Percentiles rank a stretch among this genome's conserved stretches.
Evolutionary conservation across 805 yeast species (phyloP).

Genomic region (Saccharomyces mikatae): DNA sequence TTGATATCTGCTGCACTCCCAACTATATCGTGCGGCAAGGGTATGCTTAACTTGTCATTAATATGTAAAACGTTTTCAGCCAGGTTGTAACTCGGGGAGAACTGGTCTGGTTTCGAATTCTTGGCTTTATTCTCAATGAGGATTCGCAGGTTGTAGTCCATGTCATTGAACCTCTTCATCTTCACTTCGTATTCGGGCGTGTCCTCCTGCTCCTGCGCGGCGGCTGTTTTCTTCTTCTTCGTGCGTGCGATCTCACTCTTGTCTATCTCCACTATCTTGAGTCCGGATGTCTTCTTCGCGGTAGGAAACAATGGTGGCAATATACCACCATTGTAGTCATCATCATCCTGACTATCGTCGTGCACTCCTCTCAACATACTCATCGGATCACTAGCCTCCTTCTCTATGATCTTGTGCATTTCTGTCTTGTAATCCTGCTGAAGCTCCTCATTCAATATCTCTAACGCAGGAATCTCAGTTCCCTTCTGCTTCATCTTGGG

Average conservation of each 20-base stretch:
- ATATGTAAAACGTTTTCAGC: background rate
- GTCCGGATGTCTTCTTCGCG: background rate
- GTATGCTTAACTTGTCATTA: background rate
- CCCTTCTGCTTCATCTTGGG: conserved; percentile 78
- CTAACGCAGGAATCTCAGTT: conserved; percentile 36
- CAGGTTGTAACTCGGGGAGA: background rate
- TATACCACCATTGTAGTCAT: conserved; percentile 13
- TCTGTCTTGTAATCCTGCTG: conserved; percentile 33
- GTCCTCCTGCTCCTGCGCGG: background rate
- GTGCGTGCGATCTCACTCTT: conserved; percentile 38
- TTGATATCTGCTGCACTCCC: background rate
- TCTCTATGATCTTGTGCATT: conserved; percentile 21
- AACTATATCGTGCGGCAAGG: background rate
- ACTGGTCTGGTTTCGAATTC: background rate
- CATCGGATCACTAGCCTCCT: conserved; percentile 35
- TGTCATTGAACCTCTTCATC: background rate
- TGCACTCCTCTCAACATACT: conserved; percentile 35
- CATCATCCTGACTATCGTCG: conserved; percentile 13
- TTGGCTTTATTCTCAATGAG: background rate
- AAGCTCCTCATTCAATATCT: conserved; percentile 39
- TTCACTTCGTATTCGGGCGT: background rate
- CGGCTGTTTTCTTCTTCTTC: background rate
- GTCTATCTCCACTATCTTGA: background rate
- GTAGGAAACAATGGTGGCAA: conserved; percentile 26
- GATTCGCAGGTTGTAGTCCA: background rate